These are phyloP conservation scores for Eleusine coracana DNA, from an alignment of 176 grass and related monocot species.

Conservation along the genomic window DNA sequence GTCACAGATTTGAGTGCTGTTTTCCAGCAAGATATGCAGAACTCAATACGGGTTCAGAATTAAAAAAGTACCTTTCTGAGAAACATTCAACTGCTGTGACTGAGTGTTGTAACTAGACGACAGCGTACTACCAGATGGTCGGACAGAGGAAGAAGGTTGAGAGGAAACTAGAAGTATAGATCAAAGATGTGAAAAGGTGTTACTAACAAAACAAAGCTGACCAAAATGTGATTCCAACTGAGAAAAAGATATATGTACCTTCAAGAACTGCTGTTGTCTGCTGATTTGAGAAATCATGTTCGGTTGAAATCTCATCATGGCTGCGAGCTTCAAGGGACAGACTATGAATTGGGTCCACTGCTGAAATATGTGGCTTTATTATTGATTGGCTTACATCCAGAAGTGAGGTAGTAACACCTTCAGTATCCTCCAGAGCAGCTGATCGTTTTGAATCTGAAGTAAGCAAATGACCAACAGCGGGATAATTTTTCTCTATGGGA, in stretches of 20 bases:
- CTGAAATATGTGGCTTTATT: slow-evolving; percentile 31
- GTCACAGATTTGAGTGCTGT: background rate
- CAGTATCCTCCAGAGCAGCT: slow-evolving; percentile 28
- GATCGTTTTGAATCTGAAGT: slow-evolving; percentile 16
- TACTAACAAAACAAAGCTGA: slow-evolving; percentile 11
- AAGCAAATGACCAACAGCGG: slow-evolving; percentile 22
- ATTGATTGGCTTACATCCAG: slow-evolving; percentile 20
- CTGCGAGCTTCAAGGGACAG: slow-evolving; percentile 38
- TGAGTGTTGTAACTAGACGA: slow-evolving; percentile 69
- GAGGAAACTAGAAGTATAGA: slow-evolving; percentile 47
- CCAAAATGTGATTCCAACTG: slow-evolving; percentile 22
- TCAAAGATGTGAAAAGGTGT: slow-evolving; percentile 13
- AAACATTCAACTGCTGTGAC: slow-evolving; percentile 50
- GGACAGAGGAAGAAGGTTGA: slow-evolving; percentile 49
- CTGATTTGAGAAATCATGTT: slow-evolving; percentile 52
- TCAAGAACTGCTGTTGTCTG: slow-evolving; percentile 10
- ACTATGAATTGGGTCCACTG: slow-evolving; percentile 34
- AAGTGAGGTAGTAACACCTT: slow-evolving; percentile 36
- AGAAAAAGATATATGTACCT: slow-evolving; percentile 18
- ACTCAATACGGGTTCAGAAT: slow-evolving; percentile 10
- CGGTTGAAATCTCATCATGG: slow-evolving; percentile 38
- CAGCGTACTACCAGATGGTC: slow-evolving; percentile 49
- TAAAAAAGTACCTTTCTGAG: slow-evolving; percentile 60
- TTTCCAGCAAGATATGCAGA: slow-evolving; percentile 21
- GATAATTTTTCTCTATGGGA: slow-evolving; percentile 40